These are phyloP conservation scores for Heteromeles arbutifolia DNA, from an alignment of 306 rosid species.

Conservation along the genomic window DNA sequence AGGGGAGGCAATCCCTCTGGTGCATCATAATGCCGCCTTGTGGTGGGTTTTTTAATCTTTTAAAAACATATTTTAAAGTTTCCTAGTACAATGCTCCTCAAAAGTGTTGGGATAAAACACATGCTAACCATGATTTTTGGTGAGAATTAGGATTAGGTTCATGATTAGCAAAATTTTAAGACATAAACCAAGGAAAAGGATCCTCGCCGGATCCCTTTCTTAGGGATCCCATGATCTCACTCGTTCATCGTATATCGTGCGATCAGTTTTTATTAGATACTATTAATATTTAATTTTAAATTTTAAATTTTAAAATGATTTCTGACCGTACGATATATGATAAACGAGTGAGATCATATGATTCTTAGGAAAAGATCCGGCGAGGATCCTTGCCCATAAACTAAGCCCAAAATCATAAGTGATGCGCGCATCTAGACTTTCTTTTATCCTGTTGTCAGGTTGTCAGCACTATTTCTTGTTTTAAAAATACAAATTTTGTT, in stretches of 20 bases:
- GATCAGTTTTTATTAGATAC: no score
- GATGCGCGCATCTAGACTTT: constrained; percentile 6
- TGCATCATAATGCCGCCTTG: constrained; percentile 38
- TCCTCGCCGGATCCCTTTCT: no score
- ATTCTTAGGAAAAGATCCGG: no score
- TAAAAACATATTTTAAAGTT: constrained; percentile 22
- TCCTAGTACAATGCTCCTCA: constrained; percentile 14
- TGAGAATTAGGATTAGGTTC: constrained; percentile 42
- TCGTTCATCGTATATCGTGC: no score
- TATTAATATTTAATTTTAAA: no score
- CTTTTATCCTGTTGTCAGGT: constrained; percentile 21
- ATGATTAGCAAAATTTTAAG: constrained; percentile 31
- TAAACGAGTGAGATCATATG: no score
- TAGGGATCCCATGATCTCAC: no score
- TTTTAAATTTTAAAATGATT: no score
- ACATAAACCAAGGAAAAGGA: constrained; percentile 17
- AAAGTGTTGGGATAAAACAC: constrained; percentile 26
- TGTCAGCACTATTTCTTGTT: constrained; percentile 7
- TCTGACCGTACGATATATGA: no score
- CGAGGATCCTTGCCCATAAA: no score
- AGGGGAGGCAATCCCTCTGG: constrained; percentile 50
- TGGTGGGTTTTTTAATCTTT: constrained; percentile 21
- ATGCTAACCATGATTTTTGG: constrained; percentile 59
- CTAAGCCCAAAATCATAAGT: constrained; percentile 15
- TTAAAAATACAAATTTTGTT: neutral